Evolutionary conservation across 768 basidiomycete species (phyloP), one percentile per base, ranked within the genome.

Genomic region (Lentinus tigrinus): DNA sequence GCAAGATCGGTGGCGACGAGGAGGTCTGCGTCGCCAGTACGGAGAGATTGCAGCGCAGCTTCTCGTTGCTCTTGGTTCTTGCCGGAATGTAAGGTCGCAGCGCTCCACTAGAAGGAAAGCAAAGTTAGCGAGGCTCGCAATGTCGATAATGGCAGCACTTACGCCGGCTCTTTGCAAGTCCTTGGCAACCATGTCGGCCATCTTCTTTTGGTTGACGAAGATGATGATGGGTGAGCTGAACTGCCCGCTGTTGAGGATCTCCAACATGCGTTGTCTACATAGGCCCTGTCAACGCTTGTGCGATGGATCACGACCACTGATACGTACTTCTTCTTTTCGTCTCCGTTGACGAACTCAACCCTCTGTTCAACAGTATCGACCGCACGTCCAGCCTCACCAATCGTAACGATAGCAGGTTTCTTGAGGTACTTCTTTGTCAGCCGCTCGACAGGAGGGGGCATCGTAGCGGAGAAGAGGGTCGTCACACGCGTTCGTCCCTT

Each of bases 121-220:
- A 50, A n/a, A 5, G 19, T 34, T 1, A 27, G 39, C 10, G 37
- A 24, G 19, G 13, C 14, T 1, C 8, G 11, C 34, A 1, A 47
- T 49, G 46, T 48, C 50, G 17, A 26, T 13, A 19, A 14, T 14
- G 46, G 27, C 10, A n/a, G 48, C 39, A 82, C 91, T 40, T 72
- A 95, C 91, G 21, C 92, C 90, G 39, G 88, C 93, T 52, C 94
- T 90, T 48, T 88, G 87, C 2, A 99, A 78, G 69, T 98, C 95
- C 72, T 95, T 95, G 38, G 93, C 89, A 34, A 99, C 93, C 88
- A 95, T 93, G 71, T 99, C 97, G 50, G 95, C 96, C 13, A 94
- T 96, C 81, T 98, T 97, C 81, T 99, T 99, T 74, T 98, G 95
- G 72, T 98, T 98, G 78, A 98, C 95, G 75, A 98, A 99, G 19